A percentile compares a stretch with the other conserved stretches of the same genome.
Conservation (phyloP, 164 flowering plant species). For the Akebia trifoliata region DNA sequence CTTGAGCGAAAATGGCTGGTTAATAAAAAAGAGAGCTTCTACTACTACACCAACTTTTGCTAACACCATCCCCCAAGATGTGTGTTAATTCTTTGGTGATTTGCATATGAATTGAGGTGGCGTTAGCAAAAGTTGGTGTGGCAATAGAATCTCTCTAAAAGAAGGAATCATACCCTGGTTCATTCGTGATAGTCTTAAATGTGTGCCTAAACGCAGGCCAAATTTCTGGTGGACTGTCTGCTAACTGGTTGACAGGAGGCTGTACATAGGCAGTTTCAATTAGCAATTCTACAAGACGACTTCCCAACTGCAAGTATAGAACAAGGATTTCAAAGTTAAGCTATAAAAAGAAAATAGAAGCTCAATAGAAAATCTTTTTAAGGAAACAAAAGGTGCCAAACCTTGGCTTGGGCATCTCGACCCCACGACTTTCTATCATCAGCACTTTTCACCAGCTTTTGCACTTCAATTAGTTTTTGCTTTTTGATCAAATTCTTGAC, state of each 20-base stretch:
- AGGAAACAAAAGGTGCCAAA: constrained; percentile 20
- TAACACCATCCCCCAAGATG: too few species aligned
- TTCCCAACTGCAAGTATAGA: constrained; percentile 66
- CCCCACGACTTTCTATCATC: constrained; percentile 54
- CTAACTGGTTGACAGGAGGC: constrained; percentile 56
- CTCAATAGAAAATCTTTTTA: not conserved
- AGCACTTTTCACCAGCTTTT: constrained; percentile 55
- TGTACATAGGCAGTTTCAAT: constrained; percentile 79
- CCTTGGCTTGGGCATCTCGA: constrained; percentile 82
- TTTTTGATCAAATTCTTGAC: constrained; percentile 56
- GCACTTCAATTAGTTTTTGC: constrained; percentile 51
- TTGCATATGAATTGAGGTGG: too few species aligned
- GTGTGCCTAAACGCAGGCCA: constrained; percentile 86
- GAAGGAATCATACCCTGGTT: constrained; percentile 42
- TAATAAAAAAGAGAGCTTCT: too few species aligned
- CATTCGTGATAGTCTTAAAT: constrained; percentile 41
- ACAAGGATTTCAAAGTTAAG: constrained; percentile 14
- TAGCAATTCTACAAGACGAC: constrained; percentile 73
- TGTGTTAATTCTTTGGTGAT: too few species aligned
- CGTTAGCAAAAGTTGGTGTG: too few species aligned
- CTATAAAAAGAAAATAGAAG: not conserved
- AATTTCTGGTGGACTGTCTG: constrained; percentile 71
- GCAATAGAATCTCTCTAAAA: too few species aligned
- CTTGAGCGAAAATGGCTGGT: too few species aligned
- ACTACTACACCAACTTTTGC: too few species aligned